A percentile compares a stretch with the other conserved stretches of the same genome.
phyloP scores from a whole-genome alignment of 805 yeast genomes.

The Scheffersomyces amazonensis region DNA sequence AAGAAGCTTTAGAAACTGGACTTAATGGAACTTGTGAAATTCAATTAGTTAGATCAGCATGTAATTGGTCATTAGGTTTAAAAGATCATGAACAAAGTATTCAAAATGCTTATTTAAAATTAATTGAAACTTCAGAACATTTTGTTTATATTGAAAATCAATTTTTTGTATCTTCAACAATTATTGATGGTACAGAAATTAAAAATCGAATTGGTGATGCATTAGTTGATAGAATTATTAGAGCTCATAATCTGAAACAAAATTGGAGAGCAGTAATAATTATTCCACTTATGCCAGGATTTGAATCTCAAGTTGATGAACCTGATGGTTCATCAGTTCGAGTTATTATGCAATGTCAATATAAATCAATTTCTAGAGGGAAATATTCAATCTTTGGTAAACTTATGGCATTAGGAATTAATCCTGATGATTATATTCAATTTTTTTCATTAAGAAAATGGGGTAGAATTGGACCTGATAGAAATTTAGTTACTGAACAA shows the following conservation, averaged over 20 bases:
- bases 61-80: slow-evolving; percentile 91
- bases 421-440: slow-evolving; percentile 87
- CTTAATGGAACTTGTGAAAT: slow-evolving; percentile 87
- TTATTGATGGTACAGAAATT: slow-evolving; percentile 77
- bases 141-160: slow-evolving; percentile 94
- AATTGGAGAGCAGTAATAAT: slow-evolving; percentile 88
- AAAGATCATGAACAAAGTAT: slow-evolving; percentile 84
- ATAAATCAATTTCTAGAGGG: slow-evolving; percentile 89
- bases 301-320: slow-evolving; percentile 87
- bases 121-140: slow-evolving; percentile 90
- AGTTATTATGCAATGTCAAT: slow-evolving; percentile 95
- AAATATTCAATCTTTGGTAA: slow-evolving; percentile 82
- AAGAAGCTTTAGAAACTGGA: slow-evolving; percentile 60
- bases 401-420: slow-evolving; percentile 72
- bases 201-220: slow-evolving; percentile 95
- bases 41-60: slow-evolving; percentile 84
- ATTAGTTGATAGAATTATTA: slow-evolving; percentile 88
- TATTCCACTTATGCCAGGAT: slow-evolving; percentile 97
- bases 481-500: slow-evolving; percentile 81
- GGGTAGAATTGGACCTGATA: slow-evolving; percentile 83
- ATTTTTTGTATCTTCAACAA: slow-evolving; percentile 88
- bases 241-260: slow-evolving; percentile 75
- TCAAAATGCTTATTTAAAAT: slow-evolving; percentile 86
- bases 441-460: slow-evolving; percentile 92
- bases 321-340: slow-evolving; percentile 95